These are phyloP conservation scores for Trichophyton mentagrophytes DNA, from an alignment of 2,329 filamentous ascomycete species.

Conservation along the genomic window DNA sequence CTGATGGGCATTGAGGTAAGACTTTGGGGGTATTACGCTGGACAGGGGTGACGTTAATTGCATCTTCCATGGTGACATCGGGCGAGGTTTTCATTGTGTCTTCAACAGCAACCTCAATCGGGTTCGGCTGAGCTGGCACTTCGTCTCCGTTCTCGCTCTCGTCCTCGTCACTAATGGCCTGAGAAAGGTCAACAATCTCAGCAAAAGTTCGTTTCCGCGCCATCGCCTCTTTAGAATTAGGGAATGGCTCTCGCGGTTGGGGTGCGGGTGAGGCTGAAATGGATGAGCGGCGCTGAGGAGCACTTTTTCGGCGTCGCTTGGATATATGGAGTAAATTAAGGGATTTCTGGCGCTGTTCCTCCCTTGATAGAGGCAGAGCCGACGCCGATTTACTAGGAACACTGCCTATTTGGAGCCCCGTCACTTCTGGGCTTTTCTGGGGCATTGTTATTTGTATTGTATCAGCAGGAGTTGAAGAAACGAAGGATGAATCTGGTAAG, in stretches of 20 bases:
- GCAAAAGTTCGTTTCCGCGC: slow-evolving; percentile 44
- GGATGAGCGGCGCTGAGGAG: neutral
- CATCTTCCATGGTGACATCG: neutral
- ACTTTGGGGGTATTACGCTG: neutral
- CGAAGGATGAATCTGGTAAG: neutral
- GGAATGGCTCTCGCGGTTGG: slow-evolving; percentile 10
- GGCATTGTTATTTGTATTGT: neutral
- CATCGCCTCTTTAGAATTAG: slow-evolving; percentile 40
- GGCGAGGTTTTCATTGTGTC: neutral
- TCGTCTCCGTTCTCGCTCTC: slow-evolving; percentile 11
- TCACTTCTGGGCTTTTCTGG: neutral
- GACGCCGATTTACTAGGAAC: neutral
- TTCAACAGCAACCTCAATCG: slow-evolving; percentile 9
- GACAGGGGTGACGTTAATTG: neutral
- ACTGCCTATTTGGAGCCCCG: neutral
- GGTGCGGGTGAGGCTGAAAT: neutral
- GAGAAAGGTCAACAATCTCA: slow-evolving; percentile 43
- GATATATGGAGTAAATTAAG: slow-evolving; percentile 2
- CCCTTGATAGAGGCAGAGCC: neutral
- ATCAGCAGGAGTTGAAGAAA: neutral
- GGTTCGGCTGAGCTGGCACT: slow-evolving; percentile 16
- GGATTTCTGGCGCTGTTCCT: neutral
- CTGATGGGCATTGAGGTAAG: neutral
- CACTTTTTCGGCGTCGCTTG: neutral
- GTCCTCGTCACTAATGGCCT: slow-evolving; percentile 35